A percentile compares a stretch with the other conserved stretches of the same genome.
Evolutionary conservation across 2,329 filamentous ascomycete genomes (phyloP).

Genomic region (Penicillium sp.): DNA sequence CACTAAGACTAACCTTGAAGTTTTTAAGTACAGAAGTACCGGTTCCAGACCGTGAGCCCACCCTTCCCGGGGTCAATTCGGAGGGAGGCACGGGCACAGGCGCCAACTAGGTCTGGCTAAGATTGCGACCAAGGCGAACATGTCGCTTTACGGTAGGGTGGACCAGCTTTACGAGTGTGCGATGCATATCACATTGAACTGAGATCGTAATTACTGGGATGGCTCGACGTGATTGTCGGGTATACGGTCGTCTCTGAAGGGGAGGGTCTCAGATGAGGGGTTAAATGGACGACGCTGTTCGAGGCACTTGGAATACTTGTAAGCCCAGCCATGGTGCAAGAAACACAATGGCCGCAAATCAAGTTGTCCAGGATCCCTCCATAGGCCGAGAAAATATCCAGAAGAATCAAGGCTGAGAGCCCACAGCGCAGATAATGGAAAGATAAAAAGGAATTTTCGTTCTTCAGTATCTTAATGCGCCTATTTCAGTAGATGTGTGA

Average conservation of each 20-base stretch:
- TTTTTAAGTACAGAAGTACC: not conserved
- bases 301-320: not conserved
- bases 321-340: not conserved
- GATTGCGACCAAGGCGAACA: not conserved
- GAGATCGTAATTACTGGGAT: not conserved
- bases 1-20: not conserved
- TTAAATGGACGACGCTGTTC: not conserved
- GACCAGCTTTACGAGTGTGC: not conserved
- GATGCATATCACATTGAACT: not conserved
- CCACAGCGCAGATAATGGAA: conserved; percentile 4
- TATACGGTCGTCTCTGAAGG: too few species aligned
- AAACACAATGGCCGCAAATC: not conserved
- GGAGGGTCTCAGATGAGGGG: not conserved
- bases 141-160: not conserved
- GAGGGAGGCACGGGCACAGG: too few species aligned
- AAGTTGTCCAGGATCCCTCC: not conserved
- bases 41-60: not conserved
- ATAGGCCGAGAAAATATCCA: not conserved
- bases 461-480: not conserved
- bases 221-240: too few species aligned
- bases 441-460: conserved; percentile 3
- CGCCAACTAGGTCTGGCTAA: too few species aligned
- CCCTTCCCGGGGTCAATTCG: not conserved
- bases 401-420: not conserved
- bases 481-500: not conserved